Percentiles rank a stretch among this genome's conserved stretches.
Evolutionary conservation across 257 asterid genomes (phyloP).

Genomic region (Solanum okadae): DNA sequence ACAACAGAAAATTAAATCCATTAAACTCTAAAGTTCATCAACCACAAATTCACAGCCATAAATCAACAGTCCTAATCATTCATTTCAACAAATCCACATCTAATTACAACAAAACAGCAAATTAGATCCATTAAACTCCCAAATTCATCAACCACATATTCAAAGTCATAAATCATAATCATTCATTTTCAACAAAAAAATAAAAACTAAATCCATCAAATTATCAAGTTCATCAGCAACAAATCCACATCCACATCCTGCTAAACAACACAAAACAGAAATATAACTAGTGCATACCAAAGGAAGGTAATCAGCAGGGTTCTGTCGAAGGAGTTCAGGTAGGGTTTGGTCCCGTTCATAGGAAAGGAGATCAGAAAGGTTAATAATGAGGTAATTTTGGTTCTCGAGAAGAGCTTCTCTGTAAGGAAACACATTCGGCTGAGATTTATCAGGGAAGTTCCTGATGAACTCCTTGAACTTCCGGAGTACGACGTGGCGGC

Average conservation of each 20-base stretch:
- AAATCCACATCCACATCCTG: background rate
- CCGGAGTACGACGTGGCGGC: constrained; percentile 73
- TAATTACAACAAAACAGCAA: background rate
- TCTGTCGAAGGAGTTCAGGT: constrained; percentile 71
- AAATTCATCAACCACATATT: background rate
- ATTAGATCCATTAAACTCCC: background rate
- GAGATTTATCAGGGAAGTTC: constrained; percentile 70
- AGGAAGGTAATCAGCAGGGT: constrained; percentile 88
- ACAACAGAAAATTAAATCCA: background rate
- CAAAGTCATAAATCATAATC: background rate
- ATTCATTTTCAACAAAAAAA: background rate
- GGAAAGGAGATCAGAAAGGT: constrained; percentile 79
- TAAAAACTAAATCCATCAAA: background rate
- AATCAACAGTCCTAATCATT: background rate
- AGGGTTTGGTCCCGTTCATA: constrained; percentile 79
- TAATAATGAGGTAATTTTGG: constrained; percentile 53
- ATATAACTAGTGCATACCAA: constrained; percentile 30
- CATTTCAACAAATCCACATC: background rate
- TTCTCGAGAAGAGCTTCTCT: constrained; percentile 80
- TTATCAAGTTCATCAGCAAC: background rate
- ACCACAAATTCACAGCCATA: background rate
- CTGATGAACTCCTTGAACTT: constrained; percentile 87
- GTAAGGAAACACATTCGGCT: constrained; percentile 78
- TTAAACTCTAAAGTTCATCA: background rate
- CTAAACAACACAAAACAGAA: background rate